Evolutionary conservation across 768 basidiomycete genomes (phyloP).

Genomic region (Russula olivacea): DNA sequence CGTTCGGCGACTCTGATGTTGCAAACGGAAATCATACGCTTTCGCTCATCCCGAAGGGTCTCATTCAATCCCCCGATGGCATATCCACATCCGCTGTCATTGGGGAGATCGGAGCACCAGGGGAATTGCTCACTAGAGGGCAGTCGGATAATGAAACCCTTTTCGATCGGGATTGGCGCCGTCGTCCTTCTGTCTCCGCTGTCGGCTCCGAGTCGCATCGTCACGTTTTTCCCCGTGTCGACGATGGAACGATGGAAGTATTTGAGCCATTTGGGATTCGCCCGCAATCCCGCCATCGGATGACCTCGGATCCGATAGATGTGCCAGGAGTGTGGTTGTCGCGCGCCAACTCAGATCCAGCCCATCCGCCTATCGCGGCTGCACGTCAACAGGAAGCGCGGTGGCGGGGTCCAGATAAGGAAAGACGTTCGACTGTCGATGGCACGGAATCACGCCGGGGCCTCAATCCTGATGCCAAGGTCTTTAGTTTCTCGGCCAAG

Average conservation of each 20-base stretch:
- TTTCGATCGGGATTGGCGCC: slow-evolving; percentile 49
- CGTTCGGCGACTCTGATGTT: slow-evolving; percentile 45
- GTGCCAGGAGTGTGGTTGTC: slow-evolving; percentile 24
- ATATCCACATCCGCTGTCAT: not conserved
- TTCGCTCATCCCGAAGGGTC: slow-evolving; percentile 50
- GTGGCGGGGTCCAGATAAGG: slow-evolving; percentile 14
- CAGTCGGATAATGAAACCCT: slow-evolving; percentile 49
- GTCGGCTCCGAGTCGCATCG: slow-evolving; percentile 22
- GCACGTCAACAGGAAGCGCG: slow-evolving; percentile 20
- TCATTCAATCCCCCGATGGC: slow-evolving; percentile 45
- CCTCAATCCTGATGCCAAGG: slow-evolving; percentile 83
- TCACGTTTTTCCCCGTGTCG: slow-evolving; percentile 23
- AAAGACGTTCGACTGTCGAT: slow-evolving; percentile 27
- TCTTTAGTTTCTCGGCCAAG: slow-evolving; percentile 52
- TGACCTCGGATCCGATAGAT: slow-evolving; percentile 28
- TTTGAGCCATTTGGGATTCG: slow-evolving; percentile 47
- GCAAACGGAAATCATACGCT: slow-evolving; percentile 39
- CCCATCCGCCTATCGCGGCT: slow-evolving; percentile 22
- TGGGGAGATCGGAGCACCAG: slow-evolving; percentile 31
- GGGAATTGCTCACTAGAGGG: slow-evolving; percentile 37
- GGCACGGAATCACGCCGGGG: slow-evolving; percentile 47
- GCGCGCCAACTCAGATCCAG: slow-evolving; percentile 26
- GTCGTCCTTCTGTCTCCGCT: slow-evolving; percentile 18
- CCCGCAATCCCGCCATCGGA: slow-evolving; percentile 28
- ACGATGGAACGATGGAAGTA: slow-evolving; percentile 33